These are phyloP conservation scores for Fagopyrum esculentum DNA, from an alignment of 148 eudicot species.

Conservation along the genomic window DNA sequence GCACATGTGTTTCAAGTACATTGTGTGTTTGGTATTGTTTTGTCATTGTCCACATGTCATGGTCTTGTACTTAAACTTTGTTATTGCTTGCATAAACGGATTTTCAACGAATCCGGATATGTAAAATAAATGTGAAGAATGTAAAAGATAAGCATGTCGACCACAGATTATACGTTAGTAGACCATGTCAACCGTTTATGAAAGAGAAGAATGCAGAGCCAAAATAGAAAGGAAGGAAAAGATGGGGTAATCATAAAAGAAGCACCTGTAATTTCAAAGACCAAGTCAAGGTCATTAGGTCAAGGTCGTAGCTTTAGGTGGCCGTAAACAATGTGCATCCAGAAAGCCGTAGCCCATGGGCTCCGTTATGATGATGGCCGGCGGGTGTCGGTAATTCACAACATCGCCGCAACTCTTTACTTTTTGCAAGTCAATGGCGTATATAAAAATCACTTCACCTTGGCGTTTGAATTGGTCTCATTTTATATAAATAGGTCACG, in stretches of 20 bases:
- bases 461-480: background rate
- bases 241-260: too few relatives aligned
- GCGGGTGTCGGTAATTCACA: too few relatives aligned
- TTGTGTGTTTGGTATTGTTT: too few relatives aligned
- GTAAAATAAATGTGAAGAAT: too few relatives aligned
- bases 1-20: too few relatives aligned
- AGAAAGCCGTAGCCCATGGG: background rate
- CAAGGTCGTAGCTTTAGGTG: background rate
- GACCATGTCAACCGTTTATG: background rate
- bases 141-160: too few relatives aligned
- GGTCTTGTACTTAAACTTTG: too few relatives aligned
- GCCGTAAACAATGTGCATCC: background rate
- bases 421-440: background rate
- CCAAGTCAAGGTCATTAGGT: background rate
- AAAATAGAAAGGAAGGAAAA: too few relatives aligned
- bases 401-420: background rate
- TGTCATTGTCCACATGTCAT: too few relatives aligned
- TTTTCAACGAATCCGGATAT: too few relatives aligned
- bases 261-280: background rate
- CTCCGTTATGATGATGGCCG: background rate
- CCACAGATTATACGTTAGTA: background rate
- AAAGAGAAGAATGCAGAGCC: too few relatives aligned
- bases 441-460: background rate
- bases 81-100: too few relatives aligned
- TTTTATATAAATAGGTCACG: background rate